Evolutionary conservation across 257 asterid species (phyloP), one percentile per base, ranked within the genome.

Genomic region (Solanum ahanhuiri): DNA sequence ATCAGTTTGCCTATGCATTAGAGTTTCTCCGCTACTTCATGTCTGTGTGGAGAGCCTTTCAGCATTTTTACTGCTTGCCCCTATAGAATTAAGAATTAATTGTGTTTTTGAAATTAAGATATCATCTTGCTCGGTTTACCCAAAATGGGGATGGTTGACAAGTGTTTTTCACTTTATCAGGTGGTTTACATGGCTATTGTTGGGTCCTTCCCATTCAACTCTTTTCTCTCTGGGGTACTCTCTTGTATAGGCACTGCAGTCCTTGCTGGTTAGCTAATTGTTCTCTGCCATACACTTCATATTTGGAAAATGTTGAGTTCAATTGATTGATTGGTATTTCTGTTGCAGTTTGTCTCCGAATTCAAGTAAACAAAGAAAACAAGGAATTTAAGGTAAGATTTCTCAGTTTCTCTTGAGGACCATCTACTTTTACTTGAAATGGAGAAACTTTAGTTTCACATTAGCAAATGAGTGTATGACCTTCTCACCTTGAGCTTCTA

Each of bases 191-290:
- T 95, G 98, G 98, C 98, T 22, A 7, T 91, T 83, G 99, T 96
- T 89, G 98, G 98, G 88, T 89, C 98, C 22, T 96, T 96, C 87
- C 98, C 99, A 6, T 96, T 96, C 94, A 96, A 96, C 92, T 95
- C 99, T 81, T 96, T 96, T 81, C 99, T 96, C 71, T 95, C 98
- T 4, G 99, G 99, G 58, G 92, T 95, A 63, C 98, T 95, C 86
- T 96, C 99, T 45, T 96, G 99, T 71, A 92, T 95, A 18, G 99
- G 99, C 57, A 96, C 98, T 41, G 98, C 98, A 2, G 98, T 96
- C 87, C 98, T 96, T 88, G 98, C 98, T 86, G 99, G 98, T 96
- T 84, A 88, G 94, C 88, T 77, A 39, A n/a, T 64, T 66, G 41
- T 11, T 81, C 86, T 86, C 25, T 58, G 43, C 7, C 41, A 35